phyloP scores from a whole-genome alignment of 805 yeast species.

The Ogataea saltuana region DNA sequence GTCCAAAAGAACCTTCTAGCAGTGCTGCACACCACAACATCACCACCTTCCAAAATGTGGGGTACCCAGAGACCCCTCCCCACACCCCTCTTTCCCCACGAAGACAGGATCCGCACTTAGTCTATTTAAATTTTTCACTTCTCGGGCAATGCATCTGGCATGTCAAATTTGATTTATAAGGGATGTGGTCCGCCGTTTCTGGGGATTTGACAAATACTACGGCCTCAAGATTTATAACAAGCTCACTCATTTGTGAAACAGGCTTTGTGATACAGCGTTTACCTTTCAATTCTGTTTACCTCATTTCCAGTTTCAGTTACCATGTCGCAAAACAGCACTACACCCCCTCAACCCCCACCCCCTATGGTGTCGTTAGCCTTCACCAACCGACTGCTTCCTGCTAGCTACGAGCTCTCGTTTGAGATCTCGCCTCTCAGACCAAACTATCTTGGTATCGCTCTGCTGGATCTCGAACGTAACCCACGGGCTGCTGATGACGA shows the following conservation, averaged over 20 bases:
- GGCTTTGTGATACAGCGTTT: too few relatives aligned
- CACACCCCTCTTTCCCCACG: constrained; percentile 2
- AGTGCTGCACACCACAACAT: background rate
- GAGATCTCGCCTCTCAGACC: constrained; percentile 43
- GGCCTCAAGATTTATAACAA: too few relatives aligned
- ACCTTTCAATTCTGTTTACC: background rate
- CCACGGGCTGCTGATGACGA: constrained; percentile 12
- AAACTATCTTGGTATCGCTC: constrained; percentile 43
- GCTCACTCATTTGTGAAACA: too few relatives aligned
- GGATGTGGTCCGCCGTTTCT: too few relatives aligned
- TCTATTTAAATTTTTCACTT: background rate
- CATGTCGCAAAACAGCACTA: background rate
- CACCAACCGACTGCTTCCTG: constrained; percentile 39
- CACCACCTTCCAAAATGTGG: background rate
- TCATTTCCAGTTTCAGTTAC: background rate
- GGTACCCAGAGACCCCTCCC: background rate
- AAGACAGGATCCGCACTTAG: background rate
- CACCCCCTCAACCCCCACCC: constrained; percentile 12
- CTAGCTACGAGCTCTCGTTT: constrained; percentile 38
- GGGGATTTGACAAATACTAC: too few relatives aligned
- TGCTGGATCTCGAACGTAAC: constrained; percentile 37
- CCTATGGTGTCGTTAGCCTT: constrained; percentile 31
- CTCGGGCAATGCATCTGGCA: too few relatives aligned
- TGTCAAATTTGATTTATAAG: too few relatives aligned
- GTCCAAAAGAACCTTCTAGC: background rate